A percentile compares a stretch with the other conserved stretches of the same genome.
These are phyloP conservation scores for Carex pumila DNA, from an alignment of 176 grass and related monocot genomes.

Conservation along the genomic window DNA sequence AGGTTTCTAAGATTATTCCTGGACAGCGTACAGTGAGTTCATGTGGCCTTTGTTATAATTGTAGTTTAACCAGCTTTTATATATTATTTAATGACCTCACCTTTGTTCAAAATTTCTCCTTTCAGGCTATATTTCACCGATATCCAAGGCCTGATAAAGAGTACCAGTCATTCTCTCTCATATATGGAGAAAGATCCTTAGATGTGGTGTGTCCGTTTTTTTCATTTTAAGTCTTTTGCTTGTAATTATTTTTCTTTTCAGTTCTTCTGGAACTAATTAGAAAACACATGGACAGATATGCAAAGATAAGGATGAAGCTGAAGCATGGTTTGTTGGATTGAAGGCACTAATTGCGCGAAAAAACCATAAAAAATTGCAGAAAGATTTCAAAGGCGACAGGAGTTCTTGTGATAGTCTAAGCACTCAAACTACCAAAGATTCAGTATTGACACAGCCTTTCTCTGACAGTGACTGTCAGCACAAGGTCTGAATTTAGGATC, in stretches of 20 bases:
- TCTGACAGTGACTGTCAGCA: conserved; percentile 20
- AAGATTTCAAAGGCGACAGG: conserved; percentile 39
- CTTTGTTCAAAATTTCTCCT: background rate
- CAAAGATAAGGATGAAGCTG: conserved; percentile 79
- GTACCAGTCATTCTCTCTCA: conserved; percentile 78
- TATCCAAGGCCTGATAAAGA: conserved; percentile 82
- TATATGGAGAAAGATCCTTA: conserved; percentile 67
- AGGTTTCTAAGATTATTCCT: conserved; percentile 77
- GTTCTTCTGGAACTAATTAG: conserved; percentile 26
- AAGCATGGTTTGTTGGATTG: conserved; percentile 68
- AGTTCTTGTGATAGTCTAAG: conserved; percentile 41
- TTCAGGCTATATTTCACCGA: conserved; percentile 67
- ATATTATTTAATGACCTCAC: background rate
- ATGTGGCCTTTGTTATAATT: background rate
- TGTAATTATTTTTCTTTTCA: background rate
- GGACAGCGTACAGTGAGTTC: conserved; percentile 64
- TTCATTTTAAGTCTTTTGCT: conserved; percentile 1
- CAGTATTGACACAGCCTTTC: conserved; percentile 29
- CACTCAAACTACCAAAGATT: conserved; percentile 29
- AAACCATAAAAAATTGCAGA: conserved; percentile 27
- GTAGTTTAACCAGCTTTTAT: background rate
- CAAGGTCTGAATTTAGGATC: conserved; percentile 34
- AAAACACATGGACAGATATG: conserved; percentile 46
- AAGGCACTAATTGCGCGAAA: conserved; percentile 52
- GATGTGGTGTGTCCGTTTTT: conserved; percentile 52